phyloP scores from a whole-genome alignment of 805 yeast genomes.

The Jamesozyma hellenica region DNA sequence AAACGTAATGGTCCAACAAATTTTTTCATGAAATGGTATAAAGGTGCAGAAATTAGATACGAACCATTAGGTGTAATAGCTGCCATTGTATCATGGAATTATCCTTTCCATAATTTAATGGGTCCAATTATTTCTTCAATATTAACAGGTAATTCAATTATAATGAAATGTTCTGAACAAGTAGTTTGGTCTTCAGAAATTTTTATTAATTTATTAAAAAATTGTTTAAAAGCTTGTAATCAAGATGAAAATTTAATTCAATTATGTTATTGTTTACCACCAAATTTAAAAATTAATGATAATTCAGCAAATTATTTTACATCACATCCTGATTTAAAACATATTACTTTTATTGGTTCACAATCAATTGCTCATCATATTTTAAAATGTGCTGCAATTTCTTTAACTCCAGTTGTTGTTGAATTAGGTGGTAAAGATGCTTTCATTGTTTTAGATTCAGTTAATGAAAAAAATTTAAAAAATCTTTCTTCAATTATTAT shows the following conservation, averaged over 20 bases:
- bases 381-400: slow-evolving; percentile 67
- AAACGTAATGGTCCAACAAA: slow-evolving; percentile 82
- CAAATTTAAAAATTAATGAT: slow-evolving; percentile 21
- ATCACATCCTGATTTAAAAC: slow-evolving; percentile 70
- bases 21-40: slow-evolving; percentile 67
- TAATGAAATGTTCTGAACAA: slow-evolving; percentile 90
- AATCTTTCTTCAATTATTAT: slow-evolving; percentile 67
- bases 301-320: slow-evolving; percentile 70
- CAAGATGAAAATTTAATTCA: slow-evolving; percentile 78
- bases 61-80: slow-evolving; percentile 84
- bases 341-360: slow-evolving; percentile 94
- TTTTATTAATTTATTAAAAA: slow-evolving; percentile 60
- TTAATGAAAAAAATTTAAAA: slow-evolving; percentile 35
- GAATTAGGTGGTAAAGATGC: slow-evolving; percentile 98
- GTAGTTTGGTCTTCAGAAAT: slow-evolving; percentile 90
- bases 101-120: slow-evolving; percentile 88
- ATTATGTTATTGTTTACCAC: slow-evolving; percentile 80
- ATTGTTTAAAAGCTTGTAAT: slow-evolving; percentile 64
- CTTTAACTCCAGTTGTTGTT: slow-evolving; percentile 89
- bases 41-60: slow-evolving; percentile 86
- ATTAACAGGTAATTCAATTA: slow-evolving; percentile 84
- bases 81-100: slow-evolving; percentile 93
- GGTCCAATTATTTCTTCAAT: slow-evolving; percentile 87
- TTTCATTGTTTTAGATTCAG: slow-evolving; percentile 75
- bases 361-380: slow-evolving; percentile 88